Evolutionary conservation across 2,329 filamentous ascomycete species (phyloP), one percentile per base, ranked within the genome.

Genomic region (Cercospora nicotianae): DNA sequence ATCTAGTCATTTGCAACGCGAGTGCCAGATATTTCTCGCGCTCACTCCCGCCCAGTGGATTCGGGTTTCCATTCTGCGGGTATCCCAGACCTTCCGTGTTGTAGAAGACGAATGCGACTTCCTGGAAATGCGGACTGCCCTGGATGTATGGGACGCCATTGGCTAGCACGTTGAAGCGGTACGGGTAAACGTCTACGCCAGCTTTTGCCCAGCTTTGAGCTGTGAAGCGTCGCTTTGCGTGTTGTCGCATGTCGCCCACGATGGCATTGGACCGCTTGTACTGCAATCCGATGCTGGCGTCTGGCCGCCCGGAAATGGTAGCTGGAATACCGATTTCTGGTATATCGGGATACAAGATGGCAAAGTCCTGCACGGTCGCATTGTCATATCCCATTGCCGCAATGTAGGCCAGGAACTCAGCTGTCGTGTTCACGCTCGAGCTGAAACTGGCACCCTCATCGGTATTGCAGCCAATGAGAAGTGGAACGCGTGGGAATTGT

Each of bases 21-120:
- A 87, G 76, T 5, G 77, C 71, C 10, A 77, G 67, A 67, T 81
- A 84, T 1, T 79, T 80, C 61, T 80, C 73, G 18, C 72, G 64
- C 10, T 72, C 66, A 2, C 60, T 42, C 4, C 74, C 74, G 9
- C 73, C 71, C 3, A 74, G 13, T 1, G 74, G 68, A 51, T 75
- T 72, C 30, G 74, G 71, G 36, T 67, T 69, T 2, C 67, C 69
- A 36, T 69, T 70, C 18, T 70, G 70, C n/a, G 64, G 66, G 30
- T 70, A 72, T 6, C 70, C 70, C 7, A 67, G 62, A 1, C 85
- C 86, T 4, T 79, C 69, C 6, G 81, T 75, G 69, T 88, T 87
- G 70, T 85, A 75, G 61, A 88, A 85, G 6, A 87, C 85, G 68
- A 86, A 86, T 0, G 81, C 79, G 0, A 87, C 83, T 74, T 87